phyloP scores from a whole-genome alignment of 345 rosid genomes.

The Pistacia integerrima region DNA sequence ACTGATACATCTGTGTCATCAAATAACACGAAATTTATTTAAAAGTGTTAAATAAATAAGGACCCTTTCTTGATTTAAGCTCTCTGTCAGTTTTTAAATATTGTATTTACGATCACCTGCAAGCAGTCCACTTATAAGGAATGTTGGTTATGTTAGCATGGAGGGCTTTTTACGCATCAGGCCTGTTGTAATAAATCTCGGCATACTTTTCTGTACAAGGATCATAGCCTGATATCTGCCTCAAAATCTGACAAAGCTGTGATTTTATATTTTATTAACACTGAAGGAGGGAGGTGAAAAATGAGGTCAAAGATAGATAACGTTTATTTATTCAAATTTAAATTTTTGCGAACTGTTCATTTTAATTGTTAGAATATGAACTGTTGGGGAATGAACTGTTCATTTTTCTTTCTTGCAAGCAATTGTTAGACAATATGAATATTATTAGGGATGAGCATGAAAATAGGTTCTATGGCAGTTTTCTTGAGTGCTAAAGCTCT shows the following conservation, averaged over 20 bases:
- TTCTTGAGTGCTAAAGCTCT: no score
- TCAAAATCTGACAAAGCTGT: conserved; percentile 38
- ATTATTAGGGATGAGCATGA: no score
- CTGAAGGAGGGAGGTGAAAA: neutral
- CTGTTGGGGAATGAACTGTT: neutral
- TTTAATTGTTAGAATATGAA: neutral
- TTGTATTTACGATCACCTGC: conserved; percentile 56
- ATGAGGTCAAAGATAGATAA: neutral
- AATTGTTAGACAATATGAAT: no score
- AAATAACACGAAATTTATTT: neutral
- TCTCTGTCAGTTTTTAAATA: no score
- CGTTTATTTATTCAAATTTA: neutral
- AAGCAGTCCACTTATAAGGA: conserved; percentile 93
- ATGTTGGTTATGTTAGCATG: conserved; percentile 78
- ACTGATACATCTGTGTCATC: conserved; percentile 58
- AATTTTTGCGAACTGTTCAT: neutral
- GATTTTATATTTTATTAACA: conserved; percentile 1
- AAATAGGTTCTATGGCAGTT: no score
- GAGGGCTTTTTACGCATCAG: conserved; percentile 84
- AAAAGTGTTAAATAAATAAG: neutral
- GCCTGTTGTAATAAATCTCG: conserved; percentile 87
- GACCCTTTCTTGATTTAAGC: no score
- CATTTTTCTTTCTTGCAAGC: conserved; percentile 2
- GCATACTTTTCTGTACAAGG: conserved; percentile 99
- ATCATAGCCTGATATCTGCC: conserved; percentile 81